Conservation (phyloP, 257 asterid species). For the Solanum sejunctum region DNA sequence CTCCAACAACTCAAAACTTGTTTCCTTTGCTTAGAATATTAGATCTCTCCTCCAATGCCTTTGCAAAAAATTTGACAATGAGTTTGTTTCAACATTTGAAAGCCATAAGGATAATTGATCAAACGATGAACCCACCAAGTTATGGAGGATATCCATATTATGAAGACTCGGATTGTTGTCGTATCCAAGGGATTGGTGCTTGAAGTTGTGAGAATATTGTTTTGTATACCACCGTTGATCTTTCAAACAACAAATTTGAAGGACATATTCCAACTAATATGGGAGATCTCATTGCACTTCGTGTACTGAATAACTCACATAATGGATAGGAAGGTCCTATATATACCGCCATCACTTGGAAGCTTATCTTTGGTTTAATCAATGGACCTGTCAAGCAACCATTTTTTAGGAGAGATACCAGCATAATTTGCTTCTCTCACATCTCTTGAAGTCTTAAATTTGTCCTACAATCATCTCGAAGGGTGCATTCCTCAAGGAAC, state of each 20-base stretch:
- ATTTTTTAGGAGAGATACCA: neutral
- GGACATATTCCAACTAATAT: neutral
- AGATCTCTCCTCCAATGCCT: neutral
- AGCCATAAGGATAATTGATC: too few species aligned
- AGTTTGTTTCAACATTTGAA: too few species aligned
- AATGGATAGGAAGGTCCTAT: neutral
- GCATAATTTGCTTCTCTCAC: neutral
- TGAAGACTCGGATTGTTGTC: neutral
- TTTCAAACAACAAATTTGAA: neutral
- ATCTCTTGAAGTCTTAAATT: too few species aligned
- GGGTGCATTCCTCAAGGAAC: too few species aligned
- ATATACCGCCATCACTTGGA: neutral
- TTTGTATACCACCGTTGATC: neutral
- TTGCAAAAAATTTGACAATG: too few species aligned
- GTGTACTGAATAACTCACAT: neutral
- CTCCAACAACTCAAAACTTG: neutral
- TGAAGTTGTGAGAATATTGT: neutral
- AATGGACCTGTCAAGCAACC: neutral
- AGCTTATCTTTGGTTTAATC: neutral
- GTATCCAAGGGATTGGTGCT: neutral
- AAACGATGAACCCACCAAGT: too few species aligned
- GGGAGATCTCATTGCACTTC: neutral
- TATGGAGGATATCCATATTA: too few species aligned
- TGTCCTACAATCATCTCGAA: too few species aligned
- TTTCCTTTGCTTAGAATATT: neutral